phyloP scores from a whole-genome alignment of 179 eudicot species.

The Spinacia oleracea region DNA sequence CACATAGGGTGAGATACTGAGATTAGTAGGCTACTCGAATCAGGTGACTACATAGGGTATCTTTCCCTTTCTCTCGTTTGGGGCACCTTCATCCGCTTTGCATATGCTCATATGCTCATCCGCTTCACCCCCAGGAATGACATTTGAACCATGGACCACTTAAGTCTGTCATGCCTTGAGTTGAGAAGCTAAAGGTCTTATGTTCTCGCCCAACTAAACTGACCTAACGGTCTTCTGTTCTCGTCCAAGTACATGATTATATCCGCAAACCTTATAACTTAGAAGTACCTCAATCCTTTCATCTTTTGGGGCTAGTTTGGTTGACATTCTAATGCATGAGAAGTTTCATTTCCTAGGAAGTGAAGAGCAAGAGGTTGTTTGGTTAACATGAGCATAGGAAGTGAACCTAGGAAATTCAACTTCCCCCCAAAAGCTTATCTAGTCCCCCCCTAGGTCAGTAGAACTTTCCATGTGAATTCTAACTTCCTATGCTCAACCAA shows the following conservation, averaged over 20 bases:
- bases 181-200: background rate
- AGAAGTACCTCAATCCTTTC: background rate
- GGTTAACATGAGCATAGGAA: too few species aligned
- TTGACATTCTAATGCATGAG: too few species aligned
- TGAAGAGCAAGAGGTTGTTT: too few species aligned
- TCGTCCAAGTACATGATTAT: background rate
- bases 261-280: background rate
- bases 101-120: background rate
- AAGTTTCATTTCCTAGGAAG: too few species aligned
- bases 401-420: too few species aligned
- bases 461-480: too few species aligned
- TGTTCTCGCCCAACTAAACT: background rate
- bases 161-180: background rate
- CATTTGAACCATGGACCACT: slow-evolving; percentile 14
- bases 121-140: background rate
- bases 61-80: background rate
- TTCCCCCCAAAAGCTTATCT: too few species aligned
- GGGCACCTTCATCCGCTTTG: slow-evolving; percentile 9
- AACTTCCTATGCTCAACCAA: too few species aligned
- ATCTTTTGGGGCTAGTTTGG: too few species aligned
- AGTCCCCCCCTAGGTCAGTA: too few species aligned
- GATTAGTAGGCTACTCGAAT: background rate
- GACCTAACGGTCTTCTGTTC: background rate
- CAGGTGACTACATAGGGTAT: background rate
- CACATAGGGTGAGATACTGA: slow-evolving; percentile 1